Evolutionary conservation across 2,329 filamentous ascomycete genomes (phyloP).

Genomic region (Leptographium lundbergii): DNA sequence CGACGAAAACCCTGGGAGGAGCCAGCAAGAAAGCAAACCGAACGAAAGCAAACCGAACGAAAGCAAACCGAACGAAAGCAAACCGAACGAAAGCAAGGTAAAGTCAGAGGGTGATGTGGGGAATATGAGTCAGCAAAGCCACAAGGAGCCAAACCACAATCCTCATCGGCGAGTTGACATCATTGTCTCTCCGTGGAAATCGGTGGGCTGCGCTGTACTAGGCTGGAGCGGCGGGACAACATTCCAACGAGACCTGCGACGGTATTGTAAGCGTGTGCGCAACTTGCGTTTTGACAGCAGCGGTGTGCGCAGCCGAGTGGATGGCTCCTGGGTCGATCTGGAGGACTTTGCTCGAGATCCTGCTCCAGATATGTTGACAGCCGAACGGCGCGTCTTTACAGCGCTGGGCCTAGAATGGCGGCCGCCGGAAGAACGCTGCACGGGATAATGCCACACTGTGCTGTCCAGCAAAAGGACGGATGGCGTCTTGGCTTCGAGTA

Average conservation of each 20-base stretch:
- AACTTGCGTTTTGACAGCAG: slow-evolving; percentile 85
- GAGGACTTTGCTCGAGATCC: slow-evolving; percentile 38
- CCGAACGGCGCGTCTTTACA: slow-evolving; percentile 71
- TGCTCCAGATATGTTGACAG: slow-evolving; percentile 54
- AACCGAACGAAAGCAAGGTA: slow-evolving; percentile 19
- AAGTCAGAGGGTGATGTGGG: not conserved
- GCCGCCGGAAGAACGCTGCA: slow-evolving; percentile 54
- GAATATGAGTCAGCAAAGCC: not conserved
- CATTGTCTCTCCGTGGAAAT: slow-evolving; percentile 79
- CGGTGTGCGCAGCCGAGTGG: slow-evolving; percentile 56
- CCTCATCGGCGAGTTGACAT: slow-evolving; percentile 82
- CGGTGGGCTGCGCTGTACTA: slow-evolving; percentile 73
- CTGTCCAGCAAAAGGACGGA: too few species aligned
- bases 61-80: not conserved
- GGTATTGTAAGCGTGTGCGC: slow-evolving; percentile 62
- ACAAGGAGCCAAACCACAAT: slow-evolving; percentile 44
- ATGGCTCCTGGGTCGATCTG: slow-evolving; percentile 60
- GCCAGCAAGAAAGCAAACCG: not conserved
- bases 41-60: slow-evolving; percentile 17
- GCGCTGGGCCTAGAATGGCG: slow-evolving; percentile 59
- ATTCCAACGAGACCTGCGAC: slow-evolving; percentile 73
- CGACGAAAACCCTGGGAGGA: not conserved
- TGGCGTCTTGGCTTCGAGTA: not conserved
- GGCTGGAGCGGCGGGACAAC: slow-evolving; percentile 86
- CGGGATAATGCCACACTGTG: slow-evolving; percentile 29